These are phyloP conservation scores for Rubia yunnanensis DNA, from an alignment of 257 asterid genomes.

Conservation along the genomic window DNA sequence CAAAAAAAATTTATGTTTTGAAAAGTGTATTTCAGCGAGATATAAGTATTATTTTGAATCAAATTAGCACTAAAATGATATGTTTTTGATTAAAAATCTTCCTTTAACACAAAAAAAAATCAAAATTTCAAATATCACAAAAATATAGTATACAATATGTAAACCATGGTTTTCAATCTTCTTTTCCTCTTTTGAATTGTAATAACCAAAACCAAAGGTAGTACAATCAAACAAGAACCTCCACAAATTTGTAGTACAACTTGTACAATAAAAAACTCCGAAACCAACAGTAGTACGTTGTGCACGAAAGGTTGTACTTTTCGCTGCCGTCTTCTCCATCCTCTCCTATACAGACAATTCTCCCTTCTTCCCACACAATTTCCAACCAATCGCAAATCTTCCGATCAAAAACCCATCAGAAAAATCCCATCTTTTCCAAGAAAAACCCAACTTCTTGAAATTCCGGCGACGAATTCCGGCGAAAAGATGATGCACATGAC, in stretches of 20 bases:
- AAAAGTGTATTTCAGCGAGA: too few relatives aligned
- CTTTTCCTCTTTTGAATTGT: too few relatives aligned
- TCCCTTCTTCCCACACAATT: background rate
- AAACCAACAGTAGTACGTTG: background rate
- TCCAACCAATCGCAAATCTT: background rate
- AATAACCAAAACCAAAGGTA: too few relatives aligned
- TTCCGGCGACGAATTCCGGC: background rate
- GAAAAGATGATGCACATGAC: slow-evolving; percentile 96
- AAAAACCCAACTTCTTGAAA: background rate
- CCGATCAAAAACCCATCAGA: background rate
- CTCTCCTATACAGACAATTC: background rate
- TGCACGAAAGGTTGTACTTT: too few relatives aligned
- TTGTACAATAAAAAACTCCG: background rate
- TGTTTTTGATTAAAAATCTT: too few relatives aligned
- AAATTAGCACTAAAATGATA: too few relatives aligned
- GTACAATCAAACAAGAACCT: background rate
- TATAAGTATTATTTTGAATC: too few relatives aligned
- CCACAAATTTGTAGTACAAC: background rate
- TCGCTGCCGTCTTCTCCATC: background rate
- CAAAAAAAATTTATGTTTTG: too few relatives aligned
- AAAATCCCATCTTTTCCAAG: background rate
- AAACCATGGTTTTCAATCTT: too few relatives aligned
- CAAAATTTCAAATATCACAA: too few relatives aligned
- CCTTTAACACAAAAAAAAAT: too few relatives aligned
- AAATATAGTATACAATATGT: too few relatives aligned